phyloP scores from a whole-genome alignment of 148 eudicot species.

The Nepenthes gracilis region DNA sequence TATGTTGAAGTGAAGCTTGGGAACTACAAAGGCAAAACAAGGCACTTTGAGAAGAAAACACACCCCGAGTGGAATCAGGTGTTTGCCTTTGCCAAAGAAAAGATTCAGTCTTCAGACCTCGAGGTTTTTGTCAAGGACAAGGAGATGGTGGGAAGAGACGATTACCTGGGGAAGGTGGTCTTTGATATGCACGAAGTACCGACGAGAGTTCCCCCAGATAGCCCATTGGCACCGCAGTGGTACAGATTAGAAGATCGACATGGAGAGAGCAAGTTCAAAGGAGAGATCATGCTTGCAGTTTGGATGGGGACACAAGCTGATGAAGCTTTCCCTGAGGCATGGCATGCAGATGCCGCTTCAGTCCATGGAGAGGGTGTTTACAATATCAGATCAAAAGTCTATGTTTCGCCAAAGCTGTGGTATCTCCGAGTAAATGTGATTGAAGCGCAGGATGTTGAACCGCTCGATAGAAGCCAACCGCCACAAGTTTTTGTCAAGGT shows the following conservation, averaged over 20 bases:
- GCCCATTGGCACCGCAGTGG: constrained; percentile 42
- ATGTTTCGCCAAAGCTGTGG: constrained; percentile 35
- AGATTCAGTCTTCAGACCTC: constrained; percentile 29
- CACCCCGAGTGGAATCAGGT: constrained; percentile 37
- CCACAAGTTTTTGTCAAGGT: constrained; percentile 30
- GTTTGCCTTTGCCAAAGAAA: constrained; percentile 35
- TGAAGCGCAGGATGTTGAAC: constrained; percentile 37
- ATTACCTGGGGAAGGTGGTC: constrained; percentile 29
- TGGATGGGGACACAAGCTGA: constrained; percentile 48
- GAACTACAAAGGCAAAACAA: constrained; percentile 30
- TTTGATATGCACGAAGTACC: constrained; percentile 35
- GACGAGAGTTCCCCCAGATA: constrained; percentile 36
- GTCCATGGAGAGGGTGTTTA: constrained; percentile 27
- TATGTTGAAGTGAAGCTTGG: constrained; percentile 40
- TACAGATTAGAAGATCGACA: constrained; percentile 32
- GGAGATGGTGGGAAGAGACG: constrained; percentile 35
- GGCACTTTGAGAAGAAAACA: constrained; percentile 26
- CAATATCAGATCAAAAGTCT: constrained; percentile 31
- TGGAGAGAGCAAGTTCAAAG: constrained; percentile 24
- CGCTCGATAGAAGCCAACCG: constrained; percentile 17
- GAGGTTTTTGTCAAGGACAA: constrained; percentile 29
- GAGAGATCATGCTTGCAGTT: constrained; percentile 36
- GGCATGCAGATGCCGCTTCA: constrained; percentile 35
- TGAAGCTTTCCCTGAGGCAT: constrained; percentile 43
- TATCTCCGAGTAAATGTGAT: constrained; percentile 33